phyloP scores from a whole-genome alignment of 768 basidiomycete species.

The Xerocomus potaroensis region DNA sequence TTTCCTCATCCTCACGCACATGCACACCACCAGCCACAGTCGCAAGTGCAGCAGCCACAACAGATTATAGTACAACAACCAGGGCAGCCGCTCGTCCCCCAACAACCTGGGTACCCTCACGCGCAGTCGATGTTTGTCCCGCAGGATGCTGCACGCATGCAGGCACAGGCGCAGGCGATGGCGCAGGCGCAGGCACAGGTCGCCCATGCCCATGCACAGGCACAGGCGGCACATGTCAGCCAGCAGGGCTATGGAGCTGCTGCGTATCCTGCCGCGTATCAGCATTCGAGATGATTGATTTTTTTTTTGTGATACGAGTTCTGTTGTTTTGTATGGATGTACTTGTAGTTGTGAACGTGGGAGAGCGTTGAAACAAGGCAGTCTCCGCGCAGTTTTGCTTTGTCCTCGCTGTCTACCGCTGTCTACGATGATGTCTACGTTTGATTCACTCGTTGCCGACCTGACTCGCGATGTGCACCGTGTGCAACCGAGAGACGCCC shows the following conservation, averaged over 20 bases:
- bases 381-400: neutral
- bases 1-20: slow-evolving; percentile 58
- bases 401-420: slow-evolving; percentile 9
- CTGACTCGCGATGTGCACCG: slow-evolving; percentile 82
- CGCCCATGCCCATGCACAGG: slow-evolving; percentile 40
- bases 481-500: slow-evolving; percentile 83
- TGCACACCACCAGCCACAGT: slow-evolving; percentile 45
- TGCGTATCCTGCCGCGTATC: slow-evolving; percentile 30
- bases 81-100: slow-evolving; percentile 36
- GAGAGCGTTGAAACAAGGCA: slow-evolving; percentile 8
- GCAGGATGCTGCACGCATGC: slow-evolving; percentile 34
- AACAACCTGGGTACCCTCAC: slow-evolving; percentile 31
- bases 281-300: slow-evolving; percentile 26
- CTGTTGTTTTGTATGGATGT: slow-evolving; percentile 8
- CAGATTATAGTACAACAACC: slow-evolving; percentile 36
- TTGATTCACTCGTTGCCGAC: slow-evolving; percentile 77
- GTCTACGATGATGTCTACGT: slow-evolving; percentile 53
- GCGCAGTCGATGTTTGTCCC: slow-evolving; percentile 31
- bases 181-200: slow-evolving; percentile 40
- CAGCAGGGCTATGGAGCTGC: slow-evolving; percentile 27
- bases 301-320: neutral
- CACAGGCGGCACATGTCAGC: slow-evolving; percentile 28
- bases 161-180: slow-evolving; percentile 40
- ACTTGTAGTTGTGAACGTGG: slow-evolving; percentile 23
- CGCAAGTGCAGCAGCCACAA: slow-evolving; percentile 41